Evolutionary conservation across 805 yeast species (phyloP), one percentile per base, ranked within the genome.

Genomic region (Nematodospora valgi): DNA sequence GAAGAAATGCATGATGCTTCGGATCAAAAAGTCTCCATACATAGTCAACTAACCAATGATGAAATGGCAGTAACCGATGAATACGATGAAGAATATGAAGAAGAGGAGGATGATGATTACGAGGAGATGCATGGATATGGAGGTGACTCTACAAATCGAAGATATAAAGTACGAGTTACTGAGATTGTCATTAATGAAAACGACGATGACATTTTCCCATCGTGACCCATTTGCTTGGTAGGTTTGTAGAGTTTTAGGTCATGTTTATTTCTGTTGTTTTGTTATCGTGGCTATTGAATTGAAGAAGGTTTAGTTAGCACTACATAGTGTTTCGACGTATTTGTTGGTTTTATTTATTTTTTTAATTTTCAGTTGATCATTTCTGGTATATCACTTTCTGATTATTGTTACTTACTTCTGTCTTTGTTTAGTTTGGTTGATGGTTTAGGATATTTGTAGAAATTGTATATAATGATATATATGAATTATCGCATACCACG

Each of bases 121-220:
- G 53, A 50, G 26, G 49, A 49, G 7, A 41, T 43, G 28, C 38
- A 31, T 26, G 46, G 36, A 0, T 50, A 56, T 39, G 51, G 48
- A 9, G 55, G 48, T 17, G 55, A 49, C 22, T 42, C 53, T 8
- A 40, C 51, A 24, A 51, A 45, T 32, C 31, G 54, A 23, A 39
- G 49, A 23, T 58, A 64, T 46, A 59, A 54, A 39, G 70, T 67
- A 10, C 63, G 58, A 23, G 73, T 67, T 18, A 63, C 70, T 5
- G 73, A 67, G 19, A 64, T 67, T 6, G 41, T 60, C 9, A 58
- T 67, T 17, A 49, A 59, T 38, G 70, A 63, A 24, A 46, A 49
- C 27, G 70, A 63, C 27, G 46, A 45, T 18, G 56, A 51, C 32
- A 48, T 56, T 7, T 58, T 53, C 27, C 61, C 62, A 44, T 14